Evolutionary conservation across 164 flowering plant species (phyloP), one percentile per base, ranked within the genome.

Genomic region (Berberis thunbergii): DNA sequence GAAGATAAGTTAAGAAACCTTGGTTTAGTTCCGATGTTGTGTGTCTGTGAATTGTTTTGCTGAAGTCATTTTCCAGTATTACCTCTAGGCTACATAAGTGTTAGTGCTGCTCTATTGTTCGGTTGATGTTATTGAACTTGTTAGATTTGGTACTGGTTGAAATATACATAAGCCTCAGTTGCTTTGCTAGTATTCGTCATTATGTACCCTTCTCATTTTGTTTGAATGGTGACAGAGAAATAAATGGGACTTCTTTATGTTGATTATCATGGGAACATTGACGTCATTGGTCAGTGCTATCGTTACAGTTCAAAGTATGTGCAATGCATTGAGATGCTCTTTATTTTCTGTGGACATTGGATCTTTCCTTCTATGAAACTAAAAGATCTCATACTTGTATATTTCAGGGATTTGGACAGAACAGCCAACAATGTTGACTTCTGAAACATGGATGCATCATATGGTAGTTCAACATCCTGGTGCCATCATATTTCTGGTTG

Each of bases 191-290:
- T 45, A 13, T 26, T 55, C 41, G 12, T 5, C 10, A 4, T 13
- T 55, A 8, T 57, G 44, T 2, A 41, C 42, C 11, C 60, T 43
- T 58, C 4, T 52, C n/a, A 12, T 52, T 11, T 48, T 48, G 50
- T 48, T 48, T 48, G 2, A 11, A 1, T 48, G 10, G 10, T 38
- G 5, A 85, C 93, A 94, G 98, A 81, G 80, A 71, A 94, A 94
- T 75, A 94, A 84, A 61, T 76, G 97, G 81, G 99, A 94, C 72
- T 94, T 94, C 81, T 86, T 88, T 69, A 58, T 89, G 49, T 84
- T 91, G 60, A 45, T 86, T 67, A 78, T 80, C 70, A 1, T 89
- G 80, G 96, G 84, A 74, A 79, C 84, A 62, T 52, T 73, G 70
- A 75, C 91, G 42, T 70, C 97, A 55, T 61, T 71, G n/a, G 38